Conservation (phyloP, 2,329 filamentous ascomycete species). For the Arthrobotrys megalospora region DNA sequence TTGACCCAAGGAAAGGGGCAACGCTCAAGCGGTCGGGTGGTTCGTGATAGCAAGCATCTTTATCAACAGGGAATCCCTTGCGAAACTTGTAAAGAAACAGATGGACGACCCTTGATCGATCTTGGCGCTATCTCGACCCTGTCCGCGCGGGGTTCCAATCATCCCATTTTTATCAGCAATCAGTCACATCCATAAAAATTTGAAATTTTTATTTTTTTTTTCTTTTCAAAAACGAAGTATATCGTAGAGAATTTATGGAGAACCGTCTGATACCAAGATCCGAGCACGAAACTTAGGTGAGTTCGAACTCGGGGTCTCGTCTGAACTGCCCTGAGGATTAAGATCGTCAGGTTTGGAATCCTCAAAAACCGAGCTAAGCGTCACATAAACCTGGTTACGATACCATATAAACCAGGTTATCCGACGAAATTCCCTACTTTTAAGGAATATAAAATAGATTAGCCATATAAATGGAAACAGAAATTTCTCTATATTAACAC, state of each 20-base stretch:
- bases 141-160: background rate
- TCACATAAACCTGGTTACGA: constrained; percentile 17
- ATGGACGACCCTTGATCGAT: constrained; percentile 11
- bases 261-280: too few relatives aligned
- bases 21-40: background rate
- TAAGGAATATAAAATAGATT: constrained; percentile 4
- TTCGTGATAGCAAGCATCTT: constrained; percentile 65
- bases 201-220: too few relatives aligned
- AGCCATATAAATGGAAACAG: background rate
- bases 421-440: background rate
- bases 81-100: constrained; percentile 6
- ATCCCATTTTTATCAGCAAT: background rate
- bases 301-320: background rate
- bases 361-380: background rate
- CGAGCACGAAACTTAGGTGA: background rate
- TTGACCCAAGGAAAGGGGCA: constrained; percentile 16
- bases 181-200: background rate
- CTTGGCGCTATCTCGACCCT: constrained; percentile 9
- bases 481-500: constrained; percentile 1
- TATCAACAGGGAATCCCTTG: constrained; percentile 17
- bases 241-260: too few relatives aligned
- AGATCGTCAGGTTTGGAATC: background rate
- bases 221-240: too few relatives aligned
- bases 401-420: constrained; percentile 9
- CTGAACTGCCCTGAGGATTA: background rate